Base-by-base conservation (phyloP, 345 rosid genomes). In the Aquilaria yunnanensis region DNA sequence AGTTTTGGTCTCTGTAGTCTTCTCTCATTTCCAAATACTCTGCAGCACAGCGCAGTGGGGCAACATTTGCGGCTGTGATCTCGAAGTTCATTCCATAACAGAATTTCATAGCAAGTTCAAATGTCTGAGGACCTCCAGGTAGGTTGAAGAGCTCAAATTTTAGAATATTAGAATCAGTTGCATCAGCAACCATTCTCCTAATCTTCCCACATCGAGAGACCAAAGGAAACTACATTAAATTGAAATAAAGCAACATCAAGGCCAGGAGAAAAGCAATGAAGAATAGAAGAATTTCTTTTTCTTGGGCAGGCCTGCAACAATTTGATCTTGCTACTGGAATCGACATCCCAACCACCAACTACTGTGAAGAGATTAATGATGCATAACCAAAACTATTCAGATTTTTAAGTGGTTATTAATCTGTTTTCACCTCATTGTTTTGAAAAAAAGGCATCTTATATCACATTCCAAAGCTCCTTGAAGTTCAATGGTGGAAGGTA, bases 61-160 rank as follows among this genome's bases (percentile, higher is more conserved):
- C 90, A 3, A 89, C 83, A 60, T 89, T 89, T 9, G 77, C 58
- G 0, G 80, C 54, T 23, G 86, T 87, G 85, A 89, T 92, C 84
- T 89, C 96, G 43, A 92, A 87, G 79, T 84, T 85, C 77, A 92
- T 83, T 55, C 96, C 92, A 29, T 92, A 92, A 57, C 96, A 92
- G 76, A 89, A 89, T 52, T 87, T 87, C 91, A 89, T 89, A 10
- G 92, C 84, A 41, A 92, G 92, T 61, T 92, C 96, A 45, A 92
- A 92, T 10, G 89, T 69, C 3, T 70, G 77, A 3, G 90, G 74
- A 47, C 98, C 98, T 12, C 95, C 95, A 0, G 96, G 96, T 46
- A 92, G 71, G 61, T 74, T 71, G 29, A 70, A 66, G 14, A 92
- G 87, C 71, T 87, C 92, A 46, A 87, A 67, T 67, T 31, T 79